phyloP scores from a whole-genome alignment of 2,329 filamentous ascomycete genomes.

The Fusarium papillatum region DNA sequence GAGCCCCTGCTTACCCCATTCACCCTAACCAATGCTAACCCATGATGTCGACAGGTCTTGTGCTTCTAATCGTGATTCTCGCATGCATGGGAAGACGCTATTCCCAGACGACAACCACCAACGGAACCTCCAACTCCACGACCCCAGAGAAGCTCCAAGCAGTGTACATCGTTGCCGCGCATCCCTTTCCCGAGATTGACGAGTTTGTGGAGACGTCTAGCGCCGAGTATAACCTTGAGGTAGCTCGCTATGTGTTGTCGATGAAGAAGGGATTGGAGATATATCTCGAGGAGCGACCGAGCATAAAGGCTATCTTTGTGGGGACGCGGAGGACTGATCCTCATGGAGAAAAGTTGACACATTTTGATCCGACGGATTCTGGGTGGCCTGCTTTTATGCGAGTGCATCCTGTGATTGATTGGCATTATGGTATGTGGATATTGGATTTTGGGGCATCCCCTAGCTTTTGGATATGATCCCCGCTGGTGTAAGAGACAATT shows the following conservation, averaged over 20 bases:
- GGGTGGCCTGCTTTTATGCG: conserved; percentile 96
- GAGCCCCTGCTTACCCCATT: neutral
- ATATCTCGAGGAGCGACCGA: conserved; percentile 76
- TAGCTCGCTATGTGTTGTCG: conserved; percentile 80
- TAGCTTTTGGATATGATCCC: neutral
- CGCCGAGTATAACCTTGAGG: conserved; percentile 78
- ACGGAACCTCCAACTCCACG: conserved; percentile 28
- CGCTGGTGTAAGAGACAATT: neutral
- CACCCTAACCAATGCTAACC: neutral
- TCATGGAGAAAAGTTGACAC: conserved; percentile 82
- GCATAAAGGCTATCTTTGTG: conserved; percentile 71
- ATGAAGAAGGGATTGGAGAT: conserved; percentile 86
- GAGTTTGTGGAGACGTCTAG: conserved; percentile 81
- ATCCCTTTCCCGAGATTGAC: conserved; percentile 90
- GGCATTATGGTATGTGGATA: conserved; percentile 73
- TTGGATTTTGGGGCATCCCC: neutral
- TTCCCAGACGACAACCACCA: conserved; percentile 43
- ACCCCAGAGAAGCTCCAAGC: conserved; percentile 73
- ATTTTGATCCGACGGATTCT: conserved; percentile 89
- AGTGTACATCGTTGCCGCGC: conserved; percentile 88
- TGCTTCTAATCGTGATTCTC: conserved; percentile 90
- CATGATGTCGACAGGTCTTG: conserved; percentile 66
- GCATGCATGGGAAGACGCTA: conserved; percentile 65
- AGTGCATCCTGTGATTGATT: conserved; percentile 96
- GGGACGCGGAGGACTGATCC: conserved; percentile 92